Base-by-base conservation (phyloP, 2,329 filamentous ascomycete species). In the Colletotrichum liriopes region DNA sequence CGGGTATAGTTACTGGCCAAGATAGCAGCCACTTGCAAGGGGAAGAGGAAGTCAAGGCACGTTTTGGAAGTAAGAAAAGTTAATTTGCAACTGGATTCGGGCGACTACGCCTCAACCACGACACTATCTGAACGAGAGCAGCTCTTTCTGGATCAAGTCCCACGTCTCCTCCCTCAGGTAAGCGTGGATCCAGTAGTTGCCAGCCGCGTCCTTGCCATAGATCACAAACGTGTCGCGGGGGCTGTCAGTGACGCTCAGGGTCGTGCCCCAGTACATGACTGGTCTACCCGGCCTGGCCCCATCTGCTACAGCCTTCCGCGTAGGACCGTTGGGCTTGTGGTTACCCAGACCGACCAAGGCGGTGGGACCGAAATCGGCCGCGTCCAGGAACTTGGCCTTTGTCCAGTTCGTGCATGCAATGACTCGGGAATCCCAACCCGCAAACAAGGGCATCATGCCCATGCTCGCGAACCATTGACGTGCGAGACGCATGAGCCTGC, bases 111-210 rank as follows among this genome's bases (percentile, higher is more conserved):
- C 29, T 32, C 29, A 32, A 32, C 29, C 6, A 32, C 29, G 29
- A 4, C 29, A 32, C 29, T 32, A 32, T 32, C 29, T 32, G 6
- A 32, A 32, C 4, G 29, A 32, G 29, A 32, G 51, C 12, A 54
- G 23, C 18, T 54, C 51, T 29, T 29, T 29, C 51, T 29, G n/a
- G 32, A 54, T 54, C 51, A 54, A 6, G 7, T 23, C 51, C 51
- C 51, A 54, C 14, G n/a, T 54, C 32, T 54, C 51, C 26, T 54
- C 18, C 16, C 51, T 54, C 23, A 54, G 29, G 14, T 29, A 54
- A 11, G 23, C 51, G 23, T 54, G 51, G n/a, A 59, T 18, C 55
- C 55, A 59, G 55, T 59, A 59, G 29, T 59, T 59, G 23, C 55
- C 55, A 23, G 11, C 18, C 23, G 12, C 35, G 29, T 59, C 55